Evolutionary conservation across 1,284 basidiomycete genomes (phyloP), one percentile per base, ranked within the genome.

Genomic region (Tilletiaria anomala): DNA sequence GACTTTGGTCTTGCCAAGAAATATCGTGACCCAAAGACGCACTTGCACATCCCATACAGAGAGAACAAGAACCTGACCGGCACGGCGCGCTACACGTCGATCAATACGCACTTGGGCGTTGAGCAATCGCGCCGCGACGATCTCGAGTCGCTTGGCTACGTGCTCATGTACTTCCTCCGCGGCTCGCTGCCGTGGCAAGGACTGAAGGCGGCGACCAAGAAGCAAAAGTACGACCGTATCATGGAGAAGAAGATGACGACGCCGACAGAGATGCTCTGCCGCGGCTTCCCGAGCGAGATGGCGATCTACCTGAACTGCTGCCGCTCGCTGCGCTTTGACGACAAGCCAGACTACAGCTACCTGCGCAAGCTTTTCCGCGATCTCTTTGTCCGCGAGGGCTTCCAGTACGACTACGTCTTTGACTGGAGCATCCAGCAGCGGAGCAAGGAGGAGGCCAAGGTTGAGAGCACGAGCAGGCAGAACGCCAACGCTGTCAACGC

Each of bases 61-160:
- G 93, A 97, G 79, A 96, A 97, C 78, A 96, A 97, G 82, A 97
- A 96, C 69, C 72, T 97, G 58, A 97, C 91, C 1, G 93, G 93
- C 52, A 97, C 93, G 18, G 93, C 91, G 50, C 84, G 91, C 44
- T 99, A 97, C 76, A 97, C 91, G 1, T 94, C 88, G 20, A 96
- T 97, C 75, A 97, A 97, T 74, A 97, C 91, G 35, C 93, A 97
- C 68, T 71, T 96, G 65, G 93, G 91, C 61, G 89, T 96, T 43
- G 63, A 66, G 46, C 63, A 66, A 51, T 65, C 61, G 3, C 60
- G 63, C 38, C 58, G 63, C 39, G 63, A 66, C 43, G 63, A 66
- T 34, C 58, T 66, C 47, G 63, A 66, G 51, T 55, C 53, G 6
- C 52, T 66, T 23, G 63, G 63, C 18, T 65, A 66, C 52, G 63